phyloP scores from a whole-genome alignment of 768 basidiomycete genomes.

The Xerocomellus dryophilus region DNA sequence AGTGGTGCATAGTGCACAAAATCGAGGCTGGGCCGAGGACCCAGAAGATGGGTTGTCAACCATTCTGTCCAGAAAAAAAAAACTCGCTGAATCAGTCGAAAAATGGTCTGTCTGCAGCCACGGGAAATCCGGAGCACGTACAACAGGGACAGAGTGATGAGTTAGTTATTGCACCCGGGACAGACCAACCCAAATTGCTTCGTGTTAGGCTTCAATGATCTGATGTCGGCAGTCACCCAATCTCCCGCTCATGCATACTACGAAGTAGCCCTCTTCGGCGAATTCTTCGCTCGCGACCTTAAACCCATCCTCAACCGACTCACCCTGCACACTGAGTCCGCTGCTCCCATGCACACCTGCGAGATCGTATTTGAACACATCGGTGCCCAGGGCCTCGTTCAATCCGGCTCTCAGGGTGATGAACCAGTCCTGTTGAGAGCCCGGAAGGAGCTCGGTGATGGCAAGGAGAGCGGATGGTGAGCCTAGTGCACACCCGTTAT shows the following conservation, averaged over 20 bases:
- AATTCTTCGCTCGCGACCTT: slow-evolving; percentile 76
- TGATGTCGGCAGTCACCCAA: slow-evolving; percentile 23
- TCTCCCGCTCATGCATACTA: slow-evolving; percentile 62
- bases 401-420: slow-evolving; percentile 42
- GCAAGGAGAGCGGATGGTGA: slow-evolving; percentile 60
- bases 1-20: slow-evolving; percentile 52
- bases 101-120: background rate
- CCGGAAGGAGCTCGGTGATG: slow-evolving; percentile 65
- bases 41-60: slow-evolving; percentile 7
- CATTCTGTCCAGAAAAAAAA: slow-evolving; percentile 9
- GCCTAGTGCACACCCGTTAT: slow-evolving; percentile 14
- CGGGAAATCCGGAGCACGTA: background rate
- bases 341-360: slow-evolving; percentile 65
- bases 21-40: slow-evolving; percentile 19
- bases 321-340: slow-evolving; percentile 78
- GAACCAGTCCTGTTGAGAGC: slow-evolving; percentile 73
- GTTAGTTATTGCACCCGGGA: slow-evolving; percentile 1
- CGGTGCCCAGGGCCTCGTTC: slow-evolving; percentile 61
- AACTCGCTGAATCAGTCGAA: background rate
- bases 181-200: background rate
- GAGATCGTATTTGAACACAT: slow-evolving; percentile 83
- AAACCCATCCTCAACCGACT: slow-evolving; percentile 76
- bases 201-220: background rate
- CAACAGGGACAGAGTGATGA: background rate
- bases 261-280: slow-evolving; percentile 80